These are phyloP conservation scores for Magnolia officinalis DNA, from an alignment of 164 flowering plant genomes.

Conservation along the genomic window DNA sequence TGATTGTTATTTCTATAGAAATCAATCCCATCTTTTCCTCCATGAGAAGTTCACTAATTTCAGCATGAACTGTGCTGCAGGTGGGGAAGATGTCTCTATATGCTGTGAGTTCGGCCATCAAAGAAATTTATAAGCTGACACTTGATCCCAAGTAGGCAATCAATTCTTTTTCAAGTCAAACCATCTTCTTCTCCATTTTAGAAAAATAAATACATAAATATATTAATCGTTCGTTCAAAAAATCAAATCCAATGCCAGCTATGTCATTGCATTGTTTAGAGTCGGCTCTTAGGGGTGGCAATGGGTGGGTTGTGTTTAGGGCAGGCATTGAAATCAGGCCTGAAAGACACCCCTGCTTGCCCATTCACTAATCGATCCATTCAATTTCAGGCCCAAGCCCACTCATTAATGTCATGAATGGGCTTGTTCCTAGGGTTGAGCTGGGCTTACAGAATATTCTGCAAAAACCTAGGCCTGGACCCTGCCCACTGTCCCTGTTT, in stretches of 20 bases:
- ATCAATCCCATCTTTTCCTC: slow-evolving; percentile 5
- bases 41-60: background rate
- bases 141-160: slow-evolving; percentile 80
- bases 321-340: background rate
- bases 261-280: background rate
- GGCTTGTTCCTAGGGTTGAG: background rate
- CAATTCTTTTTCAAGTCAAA: background rate
- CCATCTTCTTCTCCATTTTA: background rate
- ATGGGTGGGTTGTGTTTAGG: background rate
- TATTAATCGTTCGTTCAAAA: too few relatives aligned
- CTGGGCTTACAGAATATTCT: background rate
- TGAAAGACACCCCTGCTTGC: background rate
- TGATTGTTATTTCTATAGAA: background rate
- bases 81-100: slow-evolving; percentile 89
- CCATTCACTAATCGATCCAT: background rate
- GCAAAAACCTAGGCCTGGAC: background rate
- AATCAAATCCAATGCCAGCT: too few relatives aligned
- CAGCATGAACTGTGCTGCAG: slow-evolving; percentile 32
- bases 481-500: background rate
- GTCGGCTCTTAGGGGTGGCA: background rate
- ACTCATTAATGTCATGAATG: too few relatives aligned
- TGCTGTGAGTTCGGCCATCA: slow-evolving; percentile 92
- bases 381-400: background rate
- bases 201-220: background rate
- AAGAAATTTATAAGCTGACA: slow-evolving; percentile 86